phyloP scores from a whole-genome alignment of 805 yeast genomes.

The Spathaspora boniae region DNA sequence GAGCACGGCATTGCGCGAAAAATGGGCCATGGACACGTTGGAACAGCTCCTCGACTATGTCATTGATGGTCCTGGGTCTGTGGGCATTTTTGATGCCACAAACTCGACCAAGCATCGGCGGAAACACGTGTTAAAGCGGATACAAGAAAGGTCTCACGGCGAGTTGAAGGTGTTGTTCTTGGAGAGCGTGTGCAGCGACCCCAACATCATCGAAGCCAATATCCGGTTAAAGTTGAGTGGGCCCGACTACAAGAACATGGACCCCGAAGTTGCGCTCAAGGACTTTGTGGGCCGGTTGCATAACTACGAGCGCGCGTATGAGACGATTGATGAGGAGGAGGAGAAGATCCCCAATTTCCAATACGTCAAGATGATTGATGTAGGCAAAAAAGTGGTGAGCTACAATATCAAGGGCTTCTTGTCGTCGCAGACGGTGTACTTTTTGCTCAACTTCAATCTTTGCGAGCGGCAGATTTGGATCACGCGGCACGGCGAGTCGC shows the following conservation, averaged over 20 bases:
- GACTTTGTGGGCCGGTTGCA: conserved; percentile 80
- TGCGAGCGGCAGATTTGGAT: conserved; percentile 91
- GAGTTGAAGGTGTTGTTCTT: conserved; percentile 75
- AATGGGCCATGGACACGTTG: conserved; percentile 95
- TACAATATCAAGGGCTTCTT: conserved; percentile 83
- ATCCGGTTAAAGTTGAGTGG: conserved; percentile 84
- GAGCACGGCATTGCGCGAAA: conserved; percentile 68
- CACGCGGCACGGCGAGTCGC: conserved; percentile 91
- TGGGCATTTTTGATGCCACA: conserved; percentile 88
- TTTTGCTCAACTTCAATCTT: conserved; percentile 82
- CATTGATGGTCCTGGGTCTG: conserved; percentile 77
- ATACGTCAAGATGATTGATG: conserved; percentile 93
- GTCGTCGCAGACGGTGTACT: conserved; percentile 91
- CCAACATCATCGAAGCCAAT: conserved; percentile 73
- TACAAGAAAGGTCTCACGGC: conserved; percentile 53
- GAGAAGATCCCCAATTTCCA: conserved; percentile 68
- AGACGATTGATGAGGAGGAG: conserved; percentile 80
- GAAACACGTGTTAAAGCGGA: conserved; percentile 51
- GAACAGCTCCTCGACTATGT: conserved; percentile 81
- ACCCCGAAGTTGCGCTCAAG: conserved; percentile 68
- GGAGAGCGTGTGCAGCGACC: conserved; percentile 85
- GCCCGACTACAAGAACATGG: conserved; percentile 88
- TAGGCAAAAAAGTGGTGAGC: conserved; percentile 90
- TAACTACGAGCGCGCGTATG: conserved; percentile 87
- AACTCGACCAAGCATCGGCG: conserved; percentile 71